Evolutionary conservation across 208 protist genomes (phyloP).

Genomic region (Phytomonas francai): DNA sequence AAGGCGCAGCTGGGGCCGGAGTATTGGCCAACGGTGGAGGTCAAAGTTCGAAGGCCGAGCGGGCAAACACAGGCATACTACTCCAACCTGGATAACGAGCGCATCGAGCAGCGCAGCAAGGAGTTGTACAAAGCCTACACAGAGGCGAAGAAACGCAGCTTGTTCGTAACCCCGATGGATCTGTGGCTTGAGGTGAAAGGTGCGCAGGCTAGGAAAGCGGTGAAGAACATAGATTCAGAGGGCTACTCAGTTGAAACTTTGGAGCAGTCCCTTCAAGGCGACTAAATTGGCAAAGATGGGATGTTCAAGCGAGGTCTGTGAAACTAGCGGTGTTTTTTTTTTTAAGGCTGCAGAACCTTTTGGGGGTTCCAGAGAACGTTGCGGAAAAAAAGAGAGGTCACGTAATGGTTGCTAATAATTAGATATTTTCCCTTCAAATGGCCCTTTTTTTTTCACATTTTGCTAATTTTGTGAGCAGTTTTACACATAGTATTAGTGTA

Average conservation of each 20-base stretch:
- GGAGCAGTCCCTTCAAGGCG: slow-evolving; percentile 26
- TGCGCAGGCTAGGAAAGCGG: slow-evolving; percentile 58
- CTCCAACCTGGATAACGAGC: slow-evolving; percentile 76
- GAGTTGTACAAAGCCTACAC: slow-evolving; percentile 78
- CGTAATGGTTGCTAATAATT: background rate
- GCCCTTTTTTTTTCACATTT: slow-evolving; percentile 5
- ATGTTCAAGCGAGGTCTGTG: background rate
- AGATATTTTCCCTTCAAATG: slow-evolving; percentile 3
- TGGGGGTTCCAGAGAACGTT: background rate
- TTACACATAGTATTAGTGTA: slow-evolving; percentile 5
- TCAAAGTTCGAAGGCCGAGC: slow-evolving; percentile 80
- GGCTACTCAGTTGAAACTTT: slow-evolving; percentile 75
- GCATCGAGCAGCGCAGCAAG: slow-evolving; percentile 68
- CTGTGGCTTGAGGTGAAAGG: slow-evolving; percentile 83
- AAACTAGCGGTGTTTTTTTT: background rate
- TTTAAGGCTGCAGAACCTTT: background rate
- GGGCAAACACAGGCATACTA: slow-evolving; percentile 85
- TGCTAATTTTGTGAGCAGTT: slow-evolving; percentile 8
- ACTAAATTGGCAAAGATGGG: slow-evolving; percentile 12
- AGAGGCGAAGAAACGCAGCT: slow-evolving; percentile 82
- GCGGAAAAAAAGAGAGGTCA: background rate
- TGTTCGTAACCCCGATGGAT: slow-evolving; percentile 87
- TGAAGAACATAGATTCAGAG: slow-evolving; percentile 43
- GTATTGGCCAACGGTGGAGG: slow-evolving; percentile 87
- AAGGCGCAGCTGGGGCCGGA: slow-evolving; percentile 82